Evolutionary conservation across 2,329 filamentous ascomycete species (phyloP), one percentile per base, ranked within the genome.

Genomic region (Dactylellina cionopaga): DNA sequence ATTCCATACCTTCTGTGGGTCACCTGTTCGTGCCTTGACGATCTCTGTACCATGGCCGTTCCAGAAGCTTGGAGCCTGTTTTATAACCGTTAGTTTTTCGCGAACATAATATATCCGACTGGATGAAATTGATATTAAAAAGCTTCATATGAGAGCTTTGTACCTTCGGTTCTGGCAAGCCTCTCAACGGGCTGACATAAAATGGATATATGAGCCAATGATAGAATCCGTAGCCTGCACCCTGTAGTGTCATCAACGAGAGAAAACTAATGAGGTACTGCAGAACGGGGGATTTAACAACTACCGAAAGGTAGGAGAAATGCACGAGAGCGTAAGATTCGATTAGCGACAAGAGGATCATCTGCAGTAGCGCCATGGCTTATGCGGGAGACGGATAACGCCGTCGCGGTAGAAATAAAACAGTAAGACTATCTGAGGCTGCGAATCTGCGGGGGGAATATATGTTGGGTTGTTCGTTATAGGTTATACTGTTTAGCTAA

Each of bases 1-100:
- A 19, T 85, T 79, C 90, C 89, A 76, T 27, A n/a, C 54, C 33
- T 59, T 49, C n/a, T 77, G 76, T 10, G 69, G 69, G 5, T 37
- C 51, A n/a, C 76, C 76, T 10, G 71, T 72, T 13, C 31, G 17
- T 25, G 25, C 33, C 11, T 44, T 41, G 11, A 74, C 17, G 60
- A 74, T 68, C 9, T 44, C 15, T 13, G 37, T 17, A 4, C 63
- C 69, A 56, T 74, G 59, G 22, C 68, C 68, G 27, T 72, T 72
- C 59, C 59, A 72, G 24, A 56, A 72, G 17, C 59, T 72, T 1
- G 68, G 60, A 9, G 62, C 49, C 69, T 68, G 31, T 13, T 2
- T 9, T 41, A 10, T 13, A 49, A 19, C 10, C 41, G 29, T 33
- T 33, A 33, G 31, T 13, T 6, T 33, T 33, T 33, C 31, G n/a